Base-by-base conservation (phyloP, 2,329 filamentous ascomycete genomes). In the Shiraia sp. region DNA sequence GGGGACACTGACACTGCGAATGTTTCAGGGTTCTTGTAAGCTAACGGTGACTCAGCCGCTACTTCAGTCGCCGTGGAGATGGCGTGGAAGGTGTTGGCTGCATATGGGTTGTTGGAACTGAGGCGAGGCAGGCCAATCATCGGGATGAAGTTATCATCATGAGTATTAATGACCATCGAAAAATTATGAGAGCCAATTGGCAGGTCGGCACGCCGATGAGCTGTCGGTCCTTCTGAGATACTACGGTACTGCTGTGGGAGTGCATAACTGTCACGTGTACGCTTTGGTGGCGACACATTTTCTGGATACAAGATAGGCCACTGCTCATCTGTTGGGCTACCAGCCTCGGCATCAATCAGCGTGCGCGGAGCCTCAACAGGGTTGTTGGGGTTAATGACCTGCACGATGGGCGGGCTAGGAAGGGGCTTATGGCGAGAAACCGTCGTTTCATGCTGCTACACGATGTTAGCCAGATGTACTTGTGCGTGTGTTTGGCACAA, bases 291-390 rank as follows among this genome's bases (percentile, higher is more conserved):
- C 3, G 34, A 32, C 2, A 55, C 14, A 24, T 50, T 55, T 23
- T 65, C 59, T 1, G 66, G 66, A 4, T 36, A 40, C 6, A 67
- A 37, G 6, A 63, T 40, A 1, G 63, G 60, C 62, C 65, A 68
- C 6, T 62, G 47, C 8, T 53, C 48, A 14, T 49, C 49, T 4
- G 57, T 48, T 1, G 60, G 58, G 6, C 48, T 62, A 4, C 59
- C 63, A 10, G 71, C 66, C 16, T 61, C 60, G 10, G 71, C 71
- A 40, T 73, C 72, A 5, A 74, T 47, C 14, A 74, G 57, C 2
- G 65, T 68, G 12, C 68, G 66, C 19, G 60, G 57, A 23, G 67
- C 59, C 45, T 69, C 71, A 6, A 51, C 55, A 3, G 70, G 69
- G 36, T 63, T 70, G 14, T 50, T 33, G 3, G 53, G 49, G 25